Evolutionary conservation across 139 green algal genomes (phyloP).

Genomic region (Micromonas commoda): DNA sequence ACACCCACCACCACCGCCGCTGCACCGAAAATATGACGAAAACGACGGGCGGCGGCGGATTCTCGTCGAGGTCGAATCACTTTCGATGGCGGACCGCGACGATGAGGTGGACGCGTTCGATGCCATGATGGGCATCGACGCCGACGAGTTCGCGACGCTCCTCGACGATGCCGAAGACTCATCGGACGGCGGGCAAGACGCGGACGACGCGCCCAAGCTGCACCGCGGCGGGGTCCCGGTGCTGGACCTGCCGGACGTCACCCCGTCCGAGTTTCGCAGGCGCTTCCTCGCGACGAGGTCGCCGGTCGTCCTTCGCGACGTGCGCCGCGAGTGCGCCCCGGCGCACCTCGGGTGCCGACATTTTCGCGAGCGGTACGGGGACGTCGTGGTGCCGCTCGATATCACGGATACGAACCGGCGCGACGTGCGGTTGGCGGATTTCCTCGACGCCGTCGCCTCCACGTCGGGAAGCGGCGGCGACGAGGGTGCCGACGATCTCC

Average conservation of each 20-base stretch:
- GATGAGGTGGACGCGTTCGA: background rate
- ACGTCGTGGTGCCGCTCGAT: background rate
- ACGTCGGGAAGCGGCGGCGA: background rate
- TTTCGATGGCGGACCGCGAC: background rate
- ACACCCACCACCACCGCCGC: too few species aligned
- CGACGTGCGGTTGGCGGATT: background rate
- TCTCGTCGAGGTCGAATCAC: too few species aligned
- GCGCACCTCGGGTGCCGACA: background rate
- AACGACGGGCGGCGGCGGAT: too few species aligned
- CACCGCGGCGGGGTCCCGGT: background rate
- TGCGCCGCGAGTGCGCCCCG: background rate
- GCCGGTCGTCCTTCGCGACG: background rate
- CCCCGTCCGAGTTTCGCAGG: background rate
- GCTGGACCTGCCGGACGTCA: background rate
- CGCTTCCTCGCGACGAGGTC: background rate
- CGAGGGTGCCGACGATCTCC: background rate
- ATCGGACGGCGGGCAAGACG: background rate
- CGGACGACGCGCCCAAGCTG: too few species aligned
- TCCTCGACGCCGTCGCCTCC: background rate
- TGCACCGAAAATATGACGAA: too few species aligned
- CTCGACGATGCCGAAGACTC: background rate
- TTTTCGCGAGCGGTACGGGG: background rate
- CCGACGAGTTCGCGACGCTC: background rate
- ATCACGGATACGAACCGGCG: background rate
- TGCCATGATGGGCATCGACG: background rate